Percentiles rank a stretch among this genome's conserved stretches.
These are phyloP conservation scores for Diaporthe destruens DNA, from an alignment of 2,329 filamentous ascomycete species.

Conservation along the genomic window DNA sequence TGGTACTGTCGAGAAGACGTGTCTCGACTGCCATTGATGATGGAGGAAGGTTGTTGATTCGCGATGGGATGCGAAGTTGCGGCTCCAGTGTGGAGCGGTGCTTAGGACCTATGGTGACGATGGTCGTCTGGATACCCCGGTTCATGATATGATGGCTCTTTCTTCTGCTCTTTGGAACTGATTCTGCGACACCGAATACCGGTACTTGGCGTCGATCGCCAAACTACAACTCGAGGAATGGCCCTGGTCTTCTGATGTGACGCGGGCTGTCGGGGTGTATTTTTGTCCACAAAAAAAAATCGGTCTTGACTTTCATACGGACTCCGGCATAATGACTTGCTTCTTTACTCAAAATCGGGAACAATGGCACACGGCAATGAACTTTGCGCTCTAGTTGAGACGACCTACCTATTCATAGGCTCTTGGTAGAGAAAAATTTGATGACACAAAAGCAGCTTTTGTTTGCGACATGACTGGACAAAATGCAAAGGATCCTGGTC, in stretches of 20 bases:
- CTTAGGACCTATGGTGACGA: conserved; percentile 43
- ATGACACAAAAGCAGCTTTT: conserved; percentile 32
- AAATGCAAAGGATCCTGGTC: not conserved
- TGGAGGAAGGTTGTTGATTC: conserved; percentile 42
- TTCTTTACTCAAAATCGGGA: conserved; percentile 37
- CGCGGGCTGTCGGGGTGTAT: conserved; percentile 22
- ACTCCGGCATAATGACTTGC: conserved; percentile 39
- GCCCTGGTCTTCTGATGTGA: conserved; percentile 26
- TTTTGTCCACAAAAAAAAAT: conserved; percentile 33
- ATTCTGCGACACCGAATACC: conserved; percentile 34
- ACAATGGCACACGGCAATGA: conserved; percentile 38
- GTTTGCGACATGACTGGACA: conserved; percentile 11
- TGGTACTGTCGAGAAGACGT: conserved; percentile 37
- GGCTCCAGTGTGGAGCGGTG: conserved; percentile 42
- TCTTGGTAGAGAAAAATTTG: conserved; percentile 36
- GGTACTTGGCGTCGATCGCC: conserved; percentile 31
- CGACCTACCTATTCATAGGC: conserved; percentile 4
- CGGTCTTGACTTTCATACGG: conserved; percentile 39
- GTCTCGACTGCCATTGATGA: conserved; percentile 38
- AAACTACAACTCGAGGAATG: conserved; percentile 32
- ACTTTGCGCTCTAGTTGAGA: conserved; percentile 39
- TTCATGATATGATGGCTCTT: conserved; percentile 43
- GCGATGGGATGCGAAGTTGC: conserved; percentile 43
- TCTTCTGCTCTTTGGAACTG: conserved; percentile 28
- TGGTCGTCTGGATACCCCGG: conserved; percentile 44